These are phyloP conservation scores for Trichoderma lentiforme DNA, from an alignment of 2,329 filamentous ascomycete species.

Conservation along the genomic window DNA sequence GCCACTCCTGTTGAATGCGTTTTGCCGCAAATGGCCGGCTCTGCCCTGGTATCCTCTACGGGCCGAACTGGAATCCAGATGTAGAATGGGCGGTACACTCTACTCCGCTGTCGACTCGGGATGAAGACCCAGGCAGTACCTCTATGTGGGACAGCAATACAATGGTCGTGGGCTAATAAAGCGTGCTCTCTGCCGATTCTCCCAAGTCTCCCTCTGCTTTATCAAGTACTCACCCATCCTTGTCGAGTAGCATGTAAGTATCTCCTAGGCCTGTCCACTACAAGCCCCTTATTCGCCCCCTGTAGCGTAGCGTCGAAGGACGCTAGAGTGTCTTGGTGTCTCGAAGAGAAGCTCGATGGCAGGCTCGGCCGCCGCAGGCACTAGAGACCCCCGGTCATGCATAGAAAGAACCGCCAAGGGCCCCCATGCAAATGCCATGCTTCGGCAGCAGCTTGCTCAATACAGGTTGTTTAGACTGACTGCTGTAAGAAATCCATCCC, in stretches of 20 bases:
- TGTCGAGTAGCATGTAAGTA: not conserved
- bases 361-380: constrained; percentile 3
- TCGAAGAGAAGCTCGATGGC: constrained; percentile 6
- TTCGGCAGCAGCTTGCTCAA: constrained; percentile 4
- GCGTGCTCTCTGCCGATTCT: not conserved
- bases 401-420: not conserved
- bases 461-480: not conserved
- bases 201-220: not conserved
- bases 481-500: not conserved
- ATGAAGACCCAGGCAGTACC: not conserved
- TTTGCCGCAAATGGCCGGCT: not conserved
- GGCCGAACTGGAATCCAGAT: too few species aligned
- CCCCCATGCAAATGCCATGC: constrained; percentile 13
- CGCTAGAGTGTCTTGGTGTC: constrained; percentile 16
- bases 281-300: constrained; percentile 7
- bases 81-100: not conserved
- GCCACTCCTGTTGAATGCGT: not conserved
- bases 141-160: not conserved
- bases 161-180: not conserved
- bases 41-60: not conserved
- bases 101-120: not conserved
- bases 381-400: not conserved
- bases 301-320: constrained; percentile 3
- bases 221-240: not conserved
- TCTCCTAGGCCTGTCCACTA: not conserved